Conservation (phyloP, 1,284 basidiomycete genomes). For the Cutaneotrichosporon sp. region DNA sequence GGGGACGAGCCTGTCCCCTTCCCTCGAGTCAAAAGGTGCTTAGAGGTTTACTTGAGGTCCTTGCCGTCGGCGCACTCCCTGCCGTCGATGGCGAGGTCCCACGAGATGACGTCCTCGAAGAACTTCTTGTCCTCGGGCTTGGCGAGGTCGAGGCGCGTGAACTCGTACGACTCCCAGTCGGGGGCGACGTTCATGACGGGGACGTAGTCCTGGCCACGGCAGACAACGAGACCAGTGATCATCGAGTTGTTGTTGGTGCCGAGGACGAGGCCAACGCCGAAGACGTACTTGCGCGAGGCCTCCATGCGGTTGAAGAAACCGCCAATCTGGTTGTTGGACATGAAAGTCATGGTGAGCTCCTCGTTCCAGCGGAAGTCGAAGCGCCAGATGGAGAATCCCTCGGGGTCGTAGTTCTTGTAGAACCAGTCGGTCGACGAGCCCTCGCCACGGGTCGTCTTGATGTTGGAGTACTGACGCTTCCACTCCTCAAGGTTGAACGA, state of each 20-base stretch:
- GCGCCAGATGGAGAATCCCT: constrained; percentile 82
- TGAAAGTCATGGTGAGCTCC: constrained; percentile 87
- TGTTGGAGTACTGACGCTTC: constrained; percentile 97
- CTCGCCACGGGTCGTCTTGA: constrained; percentile 76
- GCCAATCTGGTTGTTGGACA: constrained; percentile 74
- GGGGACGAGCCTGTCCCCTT: too few relatives aligned
- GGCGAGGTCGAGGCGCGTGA: constrained; percentile 58
- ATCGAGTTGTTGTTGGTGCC: constrained; percentile 70
- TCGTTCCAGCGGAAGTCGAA: constrained; percentile 93
- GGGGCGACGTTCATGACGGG: constrained; percentile 77
- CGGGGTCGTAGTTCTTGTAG: constrained; percentile 84
- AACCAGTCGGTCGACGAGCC: constrained; percentile 69
- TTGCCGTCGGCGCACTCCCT: constrained; percentile 66
- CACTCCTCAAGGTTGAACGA: constrained; percentile 93
- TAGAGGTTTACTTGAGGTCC: constrained; percentile 48
- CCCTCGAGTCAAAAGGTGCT: too few relatives aligned
- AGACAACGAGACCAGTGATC: constrained; percentile 74
- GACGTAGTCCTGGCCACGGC: constrained; percentile 63
- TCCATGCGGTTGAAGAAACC: constrained; percentile 96
- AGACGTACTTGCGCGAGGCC: constrained; percentile 89
- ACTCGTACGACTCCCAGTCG: constrained; percentile 81
- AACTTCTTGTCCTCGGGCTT: constrained; percentile 67
- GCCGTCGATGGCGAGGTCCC: constrained; percentile 79
- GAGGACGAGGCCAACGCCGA: constrained; percentile 86
- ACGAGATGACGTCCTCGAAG: constrained; percentile 83